phyloP scores from a whole-genome alignment of 2,329 filamentous ascomycete species.

The Beauveria sp. region DNA sequence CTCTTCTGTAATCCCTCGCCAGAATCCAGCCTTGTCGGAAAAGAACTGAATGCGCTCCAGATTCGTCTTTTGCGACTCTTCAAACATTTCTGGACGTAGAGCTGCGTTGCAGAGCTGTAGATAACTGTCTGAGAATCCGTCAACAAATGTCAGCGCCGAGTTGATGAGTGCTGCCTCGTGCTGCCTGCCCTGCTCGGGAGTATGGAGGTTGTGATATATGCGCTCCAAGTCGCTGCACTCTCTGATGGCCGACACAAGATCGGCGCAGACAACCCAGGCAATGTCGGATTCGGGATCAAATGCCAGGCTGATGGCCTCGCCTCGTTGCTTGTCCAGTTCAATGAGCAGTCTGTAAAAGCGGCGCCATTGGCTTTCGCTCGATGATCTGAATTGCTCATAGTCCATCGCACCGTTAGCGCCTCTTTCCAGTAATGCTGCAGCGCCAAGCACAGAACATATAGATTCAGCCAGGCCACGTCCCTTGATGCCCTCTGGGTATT shows the following conservation, averaged over 20 bases:
- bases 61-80: slow-evolving; percentile 62
- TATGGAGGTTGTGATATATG: slow-evolving; percentile 59
- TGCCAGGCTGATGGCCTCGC: slow-evolving; percentile 71
- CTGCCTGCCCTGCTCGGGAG: slow-evolving; percentile 44
- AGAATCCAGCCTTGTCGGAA: slow-evolving; percentile 71
- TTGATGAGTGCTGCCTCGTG: slow-evolving; percentile 56
- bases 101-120: slow-evolving; percentile 59
- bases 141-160: slow-evolving; percentile 62
- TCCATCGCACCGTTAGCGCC: slow-evolving; percentile 59
- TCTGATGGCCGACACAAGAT: slow-evolving; percentile 70
- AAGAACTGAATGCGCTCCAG: slow-evolving; percentile 70
- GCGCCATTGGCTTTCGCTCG: slow-evolving; percentile 79
- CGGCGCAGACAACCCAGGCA: slow-evolving; percentile 78
- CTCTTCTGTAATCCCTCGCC: slow-evolving; percentile 73
- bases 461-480: slow-evolving; percentile 63
- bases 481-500: slow-evolving; percentile 28
- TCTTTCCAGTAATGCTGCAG: slow-evolving; percentile 58
- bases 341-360: slow-evolving; percentile 79
- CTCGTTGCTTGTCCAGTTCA: slow-evolving; percentile 78
- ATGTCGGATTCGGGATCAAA: slow-evolving; percentile 64
- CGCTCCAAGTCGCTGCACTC: slow-evolving; percentile 72
- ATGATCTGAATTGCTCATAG: slow-evolving; percentile 64
- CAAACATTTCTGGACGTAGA: slow-evolving; percentile 65
- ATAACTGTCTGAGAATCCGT: slow-evolving; percentile 62
- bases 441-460: slow-evolving; percentile 63